phyloP scores from a whole-genome alignment of 805 yeast species.

The Barnettozyma botsteinii region DNA sequence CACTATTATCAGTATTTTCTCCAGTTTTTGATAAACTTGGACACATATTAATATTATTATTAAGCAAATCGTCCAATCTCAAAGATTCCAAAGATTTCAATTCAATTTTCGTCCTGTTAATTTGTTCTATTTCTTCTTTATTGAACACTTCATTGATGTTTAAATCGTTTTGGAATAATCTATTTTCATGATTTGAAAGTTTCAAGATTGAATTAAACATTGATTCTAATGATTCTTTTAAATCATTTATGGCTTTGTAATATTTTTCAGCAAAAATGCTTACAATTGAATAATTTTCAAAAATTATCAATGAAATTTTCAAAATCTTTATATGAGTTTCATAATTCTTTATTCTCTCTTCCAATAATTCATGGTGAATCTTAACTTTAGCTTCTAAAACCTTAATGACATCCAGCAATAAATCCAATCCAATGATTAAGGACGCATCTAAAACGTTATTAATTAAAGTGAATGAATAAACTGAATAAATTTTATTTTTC shows the following conservation, averaged over 20 bases:
- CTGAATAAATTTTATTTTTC: conserved; percentile 20
- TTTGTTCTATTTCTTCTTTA: background rate
- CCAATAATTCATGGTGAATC: background rate
- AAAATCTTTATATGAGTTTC: conserved; percentile 1
- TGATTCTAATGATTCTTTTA: background rate
- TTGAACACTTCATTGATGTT: background rate
- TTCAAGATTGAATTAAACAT: background rate
- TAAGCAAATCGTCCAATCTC: too few relatives aligned
- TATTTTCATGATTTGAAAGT: background rate
- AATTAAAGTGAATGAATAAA: conserved; percentile 26
- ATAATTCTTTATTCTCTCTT: background rate
- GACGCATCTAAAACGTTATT: conserved; percentile 27
- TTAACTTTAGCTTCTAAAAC: conserved; percentile 2
- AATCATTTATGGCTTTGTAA: background rate
- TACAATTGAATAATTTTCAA: background rate
- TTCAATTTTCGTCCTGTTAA: too few relatives aligned
- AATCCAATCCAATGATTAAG: conserved; percentile 25
- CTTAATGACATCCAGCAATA: conserved; percentile 11
- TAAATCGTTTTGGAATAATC: too few relatives aligned
- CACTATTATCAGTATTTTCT: background rate
- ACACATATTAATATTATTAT: too few relatives aligned
- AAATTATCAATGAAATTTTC: background rate
- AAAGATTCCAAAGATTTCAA: too few relatives aligned
- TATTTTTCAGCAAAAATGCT: background rate
- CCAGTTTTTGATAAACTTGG: too few relatives aligned